Evolutionary conservation across 2,329 filamentous ascomycete species (phyloP), one percentile per base, ranked within the genome.

Genomic region (Trichoderma oligosporum): DNA sequence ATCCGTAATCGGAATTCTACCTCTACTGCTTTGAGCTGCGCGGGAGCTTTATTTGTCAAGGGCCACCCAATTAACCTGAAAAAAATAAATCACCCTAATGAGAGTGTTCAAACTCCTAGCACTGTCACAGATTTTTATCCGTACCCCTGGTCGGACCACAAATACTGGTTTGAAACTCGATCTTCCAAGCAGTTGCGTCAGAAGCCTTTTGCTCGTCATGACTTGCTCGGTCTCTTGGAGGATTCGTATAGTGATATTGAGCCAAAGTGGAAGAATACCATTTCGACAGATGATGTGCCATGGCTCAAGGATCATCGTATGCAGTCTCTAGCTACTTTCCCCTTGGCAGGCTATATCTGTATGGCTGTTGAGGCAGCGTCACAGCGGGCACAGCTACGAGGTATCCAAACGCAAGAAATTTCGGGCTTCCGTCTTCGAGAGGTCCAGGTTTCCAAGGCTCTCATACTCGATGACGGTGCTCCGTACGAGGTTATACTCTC

Each of bases 301-400:
- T 86, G 84, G 73, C 72, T 83, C 5, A 74, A 79, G 42, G 79
- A 84, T 61, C 83, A 85, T 69, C 71, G 71, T 56, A 79, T 86
- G 67, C 81, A 85, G 62, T 80, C 77, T 9, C 67, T 82, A 27
- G 77, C 75, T 2, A 76, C 83, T 31, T 84, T 81, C 64, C 81
- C 83, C 25, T 73, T 81, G 33, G 74, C 79, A 1, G 82, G 78
- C 2, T 80, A 77, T 52, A 65, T 82, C 3, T 73, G 75, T 25
- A 80, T 84, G 76, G 77, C 73, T 0, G 61, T 79, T 0, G 79
- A 81, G 61, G 79, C 78, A 2, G 73, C 71, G 7, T 62, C 66
- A 2, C 77, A 77, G 64, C 58, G 64, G 4, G 68, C 68, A 1
- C 58, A 60, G 27, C 59, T 68, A 5, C 62, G 65, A 3, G 63